Base-by-base conservation (phyloP, 2,329 filamentous ascomycete species). In the Aureobasidium musti region DNA sequence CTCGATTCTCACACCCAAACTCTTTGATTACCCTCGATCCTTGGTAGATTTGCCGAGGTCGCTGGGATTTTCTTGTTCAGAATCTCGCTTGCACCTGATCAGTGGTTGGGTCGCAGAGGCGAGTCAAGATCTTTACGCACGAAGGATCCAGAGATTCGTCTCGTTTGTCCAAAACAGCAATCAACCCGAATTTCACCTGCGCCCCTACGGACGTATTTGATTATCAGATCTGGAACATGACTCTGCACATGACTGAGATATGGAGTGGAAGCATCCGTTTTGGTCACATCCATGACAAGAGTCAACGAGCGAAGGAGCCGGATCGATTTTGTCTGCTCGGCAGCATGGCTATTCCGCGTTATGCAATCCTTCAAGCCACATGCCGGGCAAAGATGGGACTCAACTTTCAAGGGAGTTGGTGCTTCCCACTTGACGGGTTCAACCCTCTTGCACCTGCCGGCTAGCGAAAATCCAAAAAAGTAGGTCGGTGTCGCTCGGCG, bases 331-430 rank as follows among this genome's bases (percentile, higher is more conserved):
- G 8, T 28, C 47, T 26, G n/a, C 14, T 45, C n/a, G 53, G 19
- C 13, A 56, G 2, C n/a, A 35, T 56, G 53, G 53, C 35, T 26
- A 28, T 28, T 56, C 23, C 21, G n/a, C 21, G 35, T 26, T 56
- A 56, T 33, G 39, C 54, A 59, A 43, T 39, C 54, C 17, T 45
- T 3, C 54, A 59, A 59, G 54, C 54, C 54, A 45, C 39, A 33
- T 26, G 33, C 37, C 19, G 52, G 6, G 21, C 10, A 41, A 13
- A 14, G n/a, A 11, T 11, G n/a, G n/a, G n/a, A n/a, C n/a, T n/a
- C n/a, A n/a, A n/a, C n/a, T n/a, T n/a, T n/a, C 19, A 33, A 11
- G 49, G 33, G 13, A 39, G 35, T 14, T 33, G 50, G 28, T 53
- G 50, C 11, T 21, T 17, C 17, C 13, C 10, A 13, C 13, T n/a